phyloP scores from a whole-genome alignment of 257 asterid genomes.

The Rubia yunnanensis region DNA sequence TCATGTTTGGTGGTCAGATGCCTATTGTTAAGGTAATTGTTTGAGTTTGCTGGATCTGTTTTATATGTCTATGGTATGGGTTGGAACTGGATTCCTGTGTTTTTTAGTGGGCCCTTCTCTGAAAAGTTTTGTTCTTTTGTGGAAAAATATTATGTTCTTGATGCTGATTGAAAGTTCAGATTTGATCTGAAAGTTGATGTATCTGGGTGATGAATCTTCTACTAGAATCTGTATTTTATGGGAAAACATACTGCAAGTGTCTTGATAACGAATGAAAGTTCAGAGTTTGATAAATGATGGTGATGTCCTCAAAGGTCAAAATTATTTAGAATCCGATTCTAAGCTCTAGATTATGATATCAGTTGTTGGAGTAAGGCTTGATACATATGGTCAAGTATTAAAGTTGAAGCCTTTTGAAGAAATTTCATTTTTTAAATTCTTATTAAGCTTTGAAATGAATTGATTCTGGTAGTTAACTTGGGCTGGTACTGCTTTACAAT shows the following conservation, averaged over 20 bases:
- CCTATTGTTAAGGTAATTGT: conserved; percentile 65
- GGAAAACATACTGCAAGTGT: not conserved
- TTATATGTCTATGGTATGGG: not conserved
- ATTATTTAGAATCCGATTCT: not conserved
- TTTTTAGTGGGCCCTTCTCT: not conserved
- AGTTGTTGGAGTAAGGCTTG: not conserved
- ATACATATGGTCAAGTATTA: not conserved
- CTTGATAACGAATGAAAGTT: not conserved
- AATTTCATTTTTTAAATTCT: not conserved
- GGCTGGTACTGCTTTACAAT: not conserved
- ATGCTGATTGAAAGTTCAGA: not conserved
- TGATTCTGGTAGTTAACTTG: not conserved
- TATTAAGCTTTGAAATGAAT: not conserved
- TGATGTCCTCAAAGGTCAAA: not conserved
- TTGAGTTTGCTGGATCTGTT: not conserved
- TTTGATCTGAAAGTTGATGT: not conserved
- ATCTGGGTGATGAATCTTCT: not conserved
- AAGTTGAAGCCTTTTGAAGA: not conserved
- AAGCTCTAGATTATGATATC: not conserved
- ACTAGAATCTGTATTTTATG: too few species aligned
- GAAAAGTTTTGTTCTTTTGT: not conserved
- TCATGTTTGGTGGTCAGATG: conserved; percentile 75
- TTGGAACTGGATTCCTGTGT: not conserved
- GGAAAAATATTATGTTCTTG: not conserved
- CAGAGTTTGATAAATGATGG: not conserved